Base-by-base conservation (phyloP, 1,284 basidiomycete species). In the Hymenochaete sp. region DNA sequence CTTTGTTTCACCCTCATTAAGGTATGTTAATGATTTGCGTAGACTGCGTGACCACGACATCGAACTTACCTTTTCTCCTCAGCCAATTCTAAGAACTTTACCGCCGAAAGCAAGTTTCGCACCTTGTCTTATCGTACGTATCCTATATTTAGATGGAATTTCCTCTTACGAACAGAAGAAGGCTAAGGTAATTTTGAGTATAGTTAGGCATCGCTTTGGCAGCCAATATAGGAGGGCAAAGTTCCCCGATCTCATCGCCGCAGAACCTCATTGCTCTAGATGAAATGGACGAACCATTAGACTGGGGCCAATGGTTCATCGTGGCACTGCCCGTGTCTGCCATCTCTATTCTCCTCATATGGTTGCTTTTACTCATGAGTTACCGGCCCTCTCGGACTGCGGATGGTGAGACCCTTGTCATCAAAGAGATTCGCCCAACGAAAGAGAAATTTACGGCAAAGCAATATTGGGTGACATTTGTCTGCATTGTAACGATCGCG, bases 181-280 rank as follows among this genome's bases (percentile, higher is more conserved):
- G n/a, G n/a, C n/a, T n/a, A n/a, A n/a, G n/a, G n/a, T n/a, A n/a
- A n/a, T n/a, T n/a, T n/a, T n/a, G n/a, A n/a, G n/a, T n/a, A n/a
- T n/a, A n/a, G n/a, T n/a, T n/a, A n/a, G 93, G 88, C 7, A 98
- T 98, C 51, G 96, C 96, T 1, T 75, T 99, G 3, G 93, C 95
- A 0, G 92, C 93, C 26, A 98, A 98, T 63, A 95, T 98, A 50
- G 96, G 96, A n/a, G 93, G 93, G 0, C 92, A 95, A 65, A 88
- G 83, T 45, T 97, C 92, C 1, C 93, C 92, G 3, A 87, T 87
- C 28, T 96, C 93, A 0, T 96, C 93, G 0, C 95, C 96, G 0
- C 96, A 99, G 64, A 99, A 98, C 62, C 74, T 98, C 22, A 98
- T 98, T 55, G 93, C 95, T 2, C 69, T 98, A 9, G 70, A 77